Conservation (phyloP, 1,139 yeast species). For the Candida frijolesensis region DNA sequence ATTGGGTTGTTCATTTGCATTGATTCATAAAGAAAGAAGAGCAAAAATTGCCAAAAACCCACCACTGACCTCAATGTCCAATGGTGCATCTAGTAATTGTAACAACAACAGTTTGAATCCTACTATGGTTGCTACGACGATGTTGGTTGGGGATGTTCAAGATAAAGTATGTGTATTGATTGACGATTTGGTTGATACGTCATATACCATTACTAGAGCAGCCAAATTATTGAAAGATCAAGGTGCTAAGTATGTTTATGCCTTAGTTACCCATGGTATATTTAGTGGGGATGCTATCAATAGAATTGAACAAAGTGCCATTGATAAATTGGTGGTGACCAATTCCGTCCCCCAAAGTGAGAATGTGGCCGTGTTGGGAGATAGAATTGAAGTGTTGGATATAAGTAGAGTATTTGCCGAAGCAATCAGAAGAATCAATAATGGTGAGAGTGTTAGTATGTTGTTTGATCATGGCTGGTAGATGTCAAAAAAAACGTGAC, state of each 20-base stretch:
- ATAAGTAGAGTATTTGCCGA: slow-evolving; percentile 89
- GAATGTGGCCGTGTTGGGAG: slow-evolving; percentile 56
- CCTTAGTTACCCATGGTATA: slow-evolving; percentile 89
- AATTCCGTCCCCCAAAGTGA: slow-evolving; percentile 87
- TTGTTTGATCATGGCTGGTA: slow-evolving; percentile 86
- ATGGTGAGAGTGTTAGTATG: slow-evolving; percentile 95
- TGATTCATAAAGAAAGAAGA: slow-evolving; percentile 93
- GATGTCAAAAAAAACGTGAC: neutral
- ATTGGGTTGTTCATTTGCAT: slow-evolving; percentile 85
- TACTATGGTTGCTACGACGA: slow-evolving; percentile 63
- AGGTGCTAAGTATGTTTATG: slow-evolving; percentile 86
- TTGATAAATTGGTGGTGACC: slow-evolving; percentile 88
- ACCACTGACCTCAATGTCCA: slow-evolving; percentile 23
- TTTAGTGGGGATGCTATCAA: slow-evolving; percentile 90
- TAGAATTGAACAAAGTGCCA: slow-evolving; percentile 65
- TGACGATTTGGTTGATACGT: slow-evolving; percentile 94
- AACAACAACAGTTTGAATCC: slow-evolving; percentile 7
- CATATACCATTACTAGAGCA: slow-evolving; percentile 88
- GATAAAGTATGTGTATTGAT: slow-evolving; percentile 82
- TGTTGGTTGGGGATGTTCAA: slow-evolving; percentile 92
- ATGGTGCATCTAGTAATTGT: slow-evolving; percentile 8
- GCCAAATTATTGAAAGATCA: slow-evolving; percentile 89
- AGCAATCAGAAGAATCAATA: slow-evolving; percentile 92
- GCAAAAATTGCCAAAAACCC: slow-evolving; percentile 43
- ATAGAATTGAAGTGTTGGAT: slow-evolving; percentile 78